Percentiles rank a stretch among this genome's conserved stretches.
phyloP scores from a whole-genome alignment of 1,139 yeast species.

The Blastobotrys petasosporus region DNA sequence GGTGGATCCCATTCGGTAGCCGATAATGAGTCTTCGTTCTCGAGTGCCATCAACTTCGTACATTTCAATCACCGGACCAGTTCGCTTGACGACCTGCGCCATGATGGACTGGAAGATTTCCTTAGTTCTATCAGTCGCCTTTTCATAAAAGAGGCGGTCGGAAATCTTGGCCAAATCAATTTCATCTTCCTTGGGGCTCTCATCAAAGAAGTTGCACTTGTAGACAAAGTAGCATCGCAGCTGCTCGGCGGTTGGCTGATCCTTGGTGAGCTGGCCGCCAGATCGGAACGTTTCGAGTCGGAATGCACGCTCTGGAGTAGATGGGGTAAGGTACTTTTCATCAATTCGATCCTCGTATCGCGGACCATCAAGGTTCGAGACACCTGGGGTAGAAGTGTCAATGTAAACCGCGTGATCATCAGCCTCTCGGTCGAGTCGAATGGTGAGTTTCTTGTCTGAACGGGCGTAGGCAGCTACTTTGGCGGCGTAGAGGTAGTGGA shows the following conservation, averaged over 20 bases:
- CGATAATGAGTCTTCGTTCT: slow-evolving; percentile 84
- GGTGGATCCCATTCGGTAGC: slow-evolving; percentile 77
- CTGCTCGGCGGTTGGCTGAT: slow-evolving; percentile 36
- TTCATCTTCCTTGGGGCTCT: slow-evolving; percentile 36
- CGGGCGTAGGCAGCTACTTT: slow-evolving; percentile 81
- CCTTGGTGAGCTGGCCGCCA: slow-evolving; percentile 16
- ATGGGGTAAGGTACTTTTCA: slow-evolving; percentile 65
- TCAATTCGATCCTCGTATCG: slow-evolving; percentile 57
- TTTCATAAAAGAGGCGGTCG: slow-evolving; percentile 71
- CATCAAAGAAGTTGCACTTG: slow-evolving; percentile 55
- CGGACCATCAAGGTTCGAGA: slow-evolving; percentile 35
- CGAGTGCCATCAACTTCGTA: slow-evolving; percentile 70
- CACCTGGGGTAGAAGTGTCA: slow-evolving; percentile 54
- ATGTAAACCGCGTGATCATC: slow-evolving; percentile 90
- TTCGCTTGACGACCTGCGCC: slow-evolving; percentile 60
- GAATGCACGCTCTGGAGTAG: slow-evolving; percentile 46
- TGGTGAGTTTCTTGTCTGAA: slow-evolving; percentile 50
- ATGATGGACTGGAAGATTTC: slow-evolving; percentile 68
- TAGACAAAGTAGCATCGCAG: slow-evolving; percentile 83
- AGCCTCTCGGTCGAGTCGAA: slow-evolving; percentile 68
- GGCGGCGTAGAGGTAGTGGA: slow-evolving; percentile 83
- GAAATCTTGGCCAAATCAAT: slow-evolving; percentile 61
- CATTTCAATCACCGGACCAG: slow-evolving; percentile 92
- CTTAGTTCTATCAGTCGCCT: slow-evolving; percentile 77
- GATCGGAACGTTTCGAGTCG: slow-evolving; percentile 85